These are phyloP conservation scores for Cichorium intybus DNA, from an alignment of 140 eudicot species.

Conservation along the genomic window DNA sequence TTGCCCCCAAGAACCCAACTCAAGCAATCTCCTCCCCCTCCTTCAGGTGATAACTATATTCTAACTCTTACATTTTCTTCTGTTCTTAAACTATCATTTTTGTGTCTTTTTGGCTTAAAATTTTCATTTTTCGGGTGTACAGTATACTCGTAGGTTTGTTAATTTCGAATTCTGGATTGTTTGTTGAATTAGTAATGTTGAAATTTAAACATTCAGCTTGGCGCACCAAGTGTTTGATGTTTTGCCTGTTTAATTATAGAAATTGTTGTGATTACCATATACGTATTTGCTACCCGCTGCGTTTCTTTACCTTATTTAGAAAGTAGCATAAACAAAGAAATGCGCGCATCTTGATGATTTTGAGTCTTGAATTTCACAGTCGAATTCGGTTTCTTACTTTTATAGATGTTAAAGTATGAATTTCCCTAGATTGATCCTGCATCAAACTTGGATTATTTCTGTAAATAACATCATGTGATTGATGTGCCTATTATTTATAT, in stretches of 20 bases:
- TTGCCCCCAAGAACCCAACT: conserved; percentile 47
- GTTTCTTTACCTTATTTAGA: conserved; percentile 13
- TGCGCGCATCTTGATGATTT: conserved; percentile 3
- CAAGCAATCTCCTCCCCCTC: conserved; percentile 44
- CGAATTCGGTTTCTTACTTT: too few relatives aligned
- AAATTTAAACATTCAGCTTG: background rate
- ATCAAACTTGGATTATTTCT: background rate
- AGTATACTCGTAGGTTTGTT: background rate
- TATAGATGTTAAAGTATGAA: too few relatives aligned
- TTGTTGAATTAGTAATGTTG: background rate
- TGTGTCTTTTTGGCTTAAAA: background rate
- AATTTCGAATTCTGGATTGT: background rate
- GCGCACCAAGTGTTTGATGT: conserved; percentile 37
- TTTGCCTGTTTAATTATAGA: conserved; percentile 18
- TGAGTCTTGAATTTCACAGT: background rate
- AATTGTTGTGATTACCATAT: conserved; percentile 3
- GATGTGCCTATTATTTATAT: conserved; percentile 9
- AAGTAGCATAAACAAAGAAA: conserved; percentile 1
- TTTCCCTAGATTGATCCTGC: background rate
- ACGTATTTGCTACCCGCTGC: background rate
- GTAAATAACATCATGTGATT: conserved; percentile 14
- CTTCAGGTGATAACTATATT: conserved; percentile 29
- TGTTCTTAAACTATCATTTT: background rate
- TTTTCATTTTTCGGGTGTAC: background rate
- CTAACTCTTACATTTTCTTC: background rate